Evolutionary conservation across 2,329 filamentous ascomycete genomes (phyloP).

Genomic region (Beauveria caledonica): DNA sequence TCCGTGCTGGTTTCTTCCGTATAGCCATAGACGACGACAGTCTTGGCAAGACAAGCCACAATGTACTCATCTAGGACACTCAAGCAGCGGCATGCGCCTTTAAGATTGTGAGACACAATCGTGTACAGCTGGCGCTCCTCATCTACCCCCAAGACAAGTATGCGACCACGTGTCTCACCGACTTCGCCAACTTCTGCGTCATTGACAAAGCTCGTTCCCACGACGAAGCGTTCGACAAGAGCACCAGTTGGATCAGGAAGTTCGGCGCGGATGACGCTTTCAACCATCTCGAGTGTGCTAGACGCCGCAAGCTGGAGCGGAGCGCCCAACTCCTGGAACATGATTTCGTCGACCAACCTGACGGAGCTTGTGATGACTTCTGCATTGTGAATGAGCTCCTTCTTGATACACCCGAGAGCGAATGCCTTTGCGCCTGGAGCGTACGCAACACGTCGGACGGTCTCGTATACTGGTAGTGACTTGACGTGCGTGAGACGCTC

Average conservation of each 20-base stretch:
- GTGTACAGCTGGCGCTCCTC: constrained; percentile 64
- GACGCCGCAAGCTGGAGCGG: constrained; percentile 51
- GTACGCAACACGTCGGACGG: constrained; percentile 80
- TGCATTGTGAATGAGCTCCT: constrained; percentile 59
- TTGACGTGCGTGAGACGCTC: constrained; percentile 85
- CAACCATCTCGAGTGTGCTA: constrained; percentile 61
- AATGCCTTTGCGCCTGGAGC: constrained; percentile 72
- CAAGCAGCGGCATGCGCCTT: constrained; percentile 73
- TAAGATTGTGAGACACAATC: constrained; percentile 60
- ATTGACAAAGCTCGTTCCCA: constrained; percentile 74
- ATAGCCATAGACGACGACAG: constrained; percentile 55
- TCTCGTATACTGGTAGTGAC: constrained; percentile 68
- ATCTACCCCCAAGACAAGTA: constrained; percentile 78
- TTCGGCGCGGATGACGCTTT: constrained; percentile 72
- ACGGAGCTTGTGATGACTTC: constrained; percentile 77
- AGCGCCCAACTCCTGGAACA: constrained; percentile 69
- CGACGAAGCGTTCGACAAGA: constrained; percentile 70
- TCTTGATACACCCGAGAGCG: constrained; percentile 75
- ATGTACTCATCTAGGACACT: constrained; percentile 68
- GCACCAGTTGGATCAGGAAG: constrained; percentile 51
- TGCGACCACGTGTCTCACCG: constrained; percentile 56
- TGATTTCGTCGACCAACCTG: constrained; percentile 80
- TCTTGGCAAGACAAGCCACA: constrained; percentile 84
- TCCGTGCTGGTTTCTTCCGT: constrained; percentile 45
- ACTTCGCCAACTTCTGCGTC: constrained; percentile 46